Evolutionary conservation across 2,329 filamentous ascomycete genomes (phyloP), one percentile per base, ranked within the genome.

Genomic region (Penicillium sp.): DNA sequence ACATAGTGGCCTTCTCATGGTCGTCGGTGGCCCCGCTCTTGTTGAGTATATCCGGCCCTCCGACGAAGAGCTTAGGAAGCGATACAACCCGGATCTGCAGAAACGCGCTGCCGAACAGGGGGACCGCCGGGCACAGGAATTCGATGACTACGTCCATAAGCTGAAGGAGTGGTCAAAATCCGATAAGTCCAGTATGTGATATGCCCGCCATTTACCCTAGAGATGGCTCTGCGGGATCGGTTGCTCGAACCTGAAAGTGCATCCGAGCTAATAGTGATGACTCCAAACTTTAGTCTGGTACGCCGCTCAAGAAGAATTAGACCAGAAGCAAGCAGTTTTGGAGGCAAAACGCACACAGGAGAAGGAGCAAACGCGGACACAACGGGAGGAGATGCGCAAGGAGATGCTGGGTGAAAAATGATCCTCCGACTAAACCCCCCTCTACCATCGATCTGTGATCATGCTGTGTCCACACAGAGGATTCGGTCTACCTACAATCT

Each of bases 71-170:
- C 78, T 98, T 37, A 89, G 94, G 76, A 77, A 80, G 68, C 82
- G 79, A 70, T 97, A 97, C 74, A 97, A 91, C 69, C 91, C 91
- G 0, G 93, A 97, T 31, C 79, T 98, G n/a, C 87, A 93, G 66
- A 87, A 87, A 69, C 81, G 86, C 64, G 89, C 87, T 54, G 74
- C 95, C n/a, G 89, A 90, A 69, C 80, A 83, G 51, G 80, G 88
- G 17, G 77, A 84, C 51, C 81, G 85, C 66, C 80, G 80, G 53
- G 82, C 93, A 64, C 79, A 90, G 69, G 89, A 96, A 52, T 95
- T 95, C 61, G 87, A 96, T 64, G 80, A 89, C 49, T 97, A 95
- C 64, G 86, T 96, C 26, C 78, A 65, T 43, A 82, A 84, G 61
- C 71, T 98, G 65, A 96, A 95, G 76, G 81, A 91, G 61, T 88